Conservation (phyloP, 345 rosid species). For the Eucalyptus camaldulensis region DNA sequence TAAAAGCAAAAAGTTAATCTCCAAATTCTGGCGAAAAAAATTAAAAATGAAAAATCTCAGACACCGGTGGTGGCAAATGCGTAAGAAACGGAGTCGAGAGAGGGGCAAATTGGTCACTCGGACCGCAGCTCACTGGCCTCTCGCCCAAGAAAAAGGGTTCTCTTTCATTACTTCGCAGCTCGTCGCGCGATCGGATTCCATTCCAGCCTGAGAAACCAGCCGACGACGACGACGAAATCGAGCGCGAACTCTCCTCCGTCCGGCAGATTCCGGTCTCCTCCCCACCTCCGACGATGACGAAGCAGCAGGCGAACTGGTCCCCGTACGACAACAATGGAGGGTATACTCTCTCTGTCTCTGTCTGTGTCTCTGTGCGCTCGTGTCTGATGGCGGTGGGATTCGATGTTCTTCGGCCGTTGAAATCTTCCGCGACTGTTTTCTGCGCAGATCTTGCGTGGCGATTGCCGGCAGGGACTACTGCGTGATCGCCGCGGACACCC, state of each 20-base stretch:
- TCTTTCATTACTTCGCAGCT: not conserved
- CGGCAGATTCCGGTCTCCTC: not conserved
- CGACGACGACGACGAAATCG: not conserved
- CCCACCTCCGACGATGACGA: conserved; percentile 31
- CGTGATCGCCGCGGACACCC: conserved; percentile 90
- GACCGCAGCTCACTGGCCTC: not conserved
- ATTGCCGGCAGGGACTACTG: conserved; percentile 95
- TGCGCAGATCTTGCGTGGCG: conserved; percentile 73
- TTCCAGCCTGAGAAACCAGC: not conserved
- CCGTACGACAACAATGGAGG: conserved; percentile 99
- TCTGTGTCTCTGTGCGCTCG: not conserved
- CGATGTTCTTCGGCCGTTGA: not conserved
- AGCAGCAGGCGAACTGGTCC: conserved; percentile 75
- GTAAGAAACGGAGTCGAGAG: not conserved
- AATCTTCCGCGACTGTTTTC: not conserved
- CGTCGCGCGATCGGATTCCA: not conserved
- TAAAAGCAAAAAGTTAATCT: not conserved
- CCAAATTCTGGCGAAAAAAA: not conserved
- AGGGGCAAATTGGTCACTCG: not conserved
- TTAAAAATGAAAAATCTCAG: not conserved
- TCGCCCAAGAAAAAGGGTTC: not conserved
- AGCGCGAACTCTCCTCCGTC: too few species aligned
- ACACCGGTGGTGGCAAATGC: not conserved
- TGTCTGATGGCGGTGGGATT: not conserved
- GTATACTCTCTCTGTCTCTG: conserved; percentile 12